Evolutionary conservation across 2,329 filamentous ascomycete species (phyloP).

Genomic region (Purpureocillium lavendulum): DNA sequence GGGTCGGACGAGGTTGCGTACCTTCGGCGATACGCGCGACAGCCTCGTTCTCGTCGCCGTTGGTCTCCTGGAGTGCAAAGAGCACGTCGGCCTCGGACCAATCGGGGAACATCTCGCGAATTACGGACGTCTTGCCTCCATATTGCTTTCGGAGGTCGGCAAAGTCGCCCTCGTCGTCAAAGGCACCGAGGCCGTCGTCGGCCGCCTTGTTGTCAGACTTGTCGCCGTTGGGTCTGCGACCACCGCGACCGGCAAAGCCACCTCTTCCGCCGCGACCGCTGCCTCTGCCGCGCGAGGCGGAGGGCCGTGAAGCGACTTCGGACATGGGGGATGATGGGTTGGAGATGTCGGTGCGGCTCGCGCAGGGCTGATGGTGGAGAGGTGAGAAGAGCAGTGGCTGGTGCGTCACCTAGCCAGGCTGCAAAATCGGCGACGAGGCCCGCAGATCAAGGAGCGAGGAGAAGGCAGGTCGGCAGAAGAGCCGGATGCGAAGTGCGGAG

Average conservation of each 20-base stretch:
- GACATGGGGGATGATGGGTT: constrained; percentile 62
- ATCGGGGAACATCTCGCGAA: constrained; percentile 89
- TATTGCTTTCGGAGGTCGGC: constrained; percentile 89
- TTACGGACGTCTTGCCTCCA: constrained; percentile 64
- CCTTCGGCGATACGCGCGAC: constrained; percentile 75
- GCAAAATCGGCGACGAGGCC: constrained; percentile 19
- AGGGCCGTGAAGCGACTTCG: constrained; percentile 81
- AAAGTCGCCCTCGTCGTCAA: constrained; percentile 81
- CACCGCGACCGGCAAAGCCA: constrained; percentile 63
- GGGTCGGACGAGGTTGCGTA: constrained; percentile 25
- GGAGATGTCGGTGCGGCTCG: constrained; percentile 13
- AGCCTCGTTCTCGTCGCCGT: constrained; percentile 67
- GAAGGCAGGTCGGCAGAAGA: constrained; percentile 17
- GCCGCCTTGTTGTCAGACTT: constrained; percentile 45
- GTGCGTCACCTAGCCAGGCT: constrained; percentile 29
- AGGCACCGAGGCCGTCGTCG: constrained; percentile 48
- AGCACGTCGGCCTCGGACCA: constrained; percentile 95
- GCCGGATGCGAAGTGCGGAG: constrained; percentile 20
- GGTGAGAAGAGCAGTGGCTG: constrained; percentile 16
- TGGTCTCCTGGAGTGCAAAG: constrained; percentile 82
- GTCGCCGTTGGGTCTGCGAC: constrained; percentile 71
- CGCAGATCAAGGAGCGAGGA: constrained; percentile 16
- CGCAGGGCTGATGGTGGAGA: constrained; percentile 6
- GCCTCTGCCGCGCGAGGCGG: constrained; percentile 81
- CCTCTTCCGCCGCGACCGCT: constrained; percentile 79